These are phyloP conservation scores for Vitis rupestris DNA, from an alignment of 164 flowering plant species.

Conservation along the genomic window DNA sequence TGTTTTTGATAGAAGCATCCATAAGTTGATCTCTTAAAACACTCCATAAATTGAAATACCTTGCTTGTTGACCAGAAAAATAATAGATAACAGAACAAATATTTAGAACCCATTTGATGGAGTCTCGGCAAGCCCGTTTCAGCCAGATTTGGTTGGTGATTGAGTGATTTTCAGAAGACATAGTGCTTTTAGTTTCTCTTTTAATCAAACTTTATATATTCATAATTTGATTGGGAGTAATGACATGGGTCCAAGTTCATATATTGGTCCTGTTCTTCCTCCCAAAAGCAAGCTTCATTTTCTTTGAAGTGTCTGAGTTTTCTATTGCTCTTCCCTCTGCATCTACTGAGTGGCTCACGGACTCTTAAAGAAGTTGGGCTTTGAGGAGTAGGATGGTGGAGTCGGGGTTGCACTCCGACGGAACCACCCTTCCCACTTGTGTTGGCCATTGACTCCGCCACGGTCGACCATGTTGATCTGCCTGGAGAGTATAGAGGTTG, in stretches of 20 bases:
- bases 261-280: conserved; percentile 12
- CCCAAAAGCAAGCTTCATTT: conserved; percentile 30
- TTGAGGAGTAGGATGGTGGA: too few relatives aligned
- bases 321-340: conserved; percentile 17
- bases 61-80: too few relatives aligned
- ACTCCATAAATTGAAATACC: too few relatives aligned
- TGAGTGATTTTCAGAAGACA: conserved; percentile 4
- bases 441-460: too few relatives aligned
- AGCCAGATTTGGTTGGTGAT: conserved; percentile 28
- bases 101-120: conserved; percentile 61
- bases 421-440: too few relatives aligned
- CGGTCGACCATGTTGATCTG: too few relatives aligned
- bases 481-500: too few relatives aligned
- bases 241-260: conserved; percentile 4
- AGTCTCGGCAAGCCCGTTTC: conserved; percentile 52
- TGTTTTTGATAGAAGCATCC: too few relatives aligned
- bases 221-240: conserved; percentile 23
- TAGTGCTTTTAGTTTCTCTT: conserved; percentile 31
- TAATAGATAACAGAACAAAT: conserved; percentile 25
- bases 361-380: too few relatives aligned
- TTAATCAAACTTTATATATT: conserved; percentile 24
- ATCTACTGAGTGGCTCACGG: not conserved
- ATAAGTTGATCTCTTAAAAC: too few relatives aligned
- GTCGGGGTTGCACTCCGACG: too few relatives aligned
- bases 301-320: conserved; percentile 28